Evolutionary conservation across 2,329 filamentous ascomycete species (phyloP), one percentile per base, ranked within the genome.

Genomic region (Blastomyces parvus): DNA sequence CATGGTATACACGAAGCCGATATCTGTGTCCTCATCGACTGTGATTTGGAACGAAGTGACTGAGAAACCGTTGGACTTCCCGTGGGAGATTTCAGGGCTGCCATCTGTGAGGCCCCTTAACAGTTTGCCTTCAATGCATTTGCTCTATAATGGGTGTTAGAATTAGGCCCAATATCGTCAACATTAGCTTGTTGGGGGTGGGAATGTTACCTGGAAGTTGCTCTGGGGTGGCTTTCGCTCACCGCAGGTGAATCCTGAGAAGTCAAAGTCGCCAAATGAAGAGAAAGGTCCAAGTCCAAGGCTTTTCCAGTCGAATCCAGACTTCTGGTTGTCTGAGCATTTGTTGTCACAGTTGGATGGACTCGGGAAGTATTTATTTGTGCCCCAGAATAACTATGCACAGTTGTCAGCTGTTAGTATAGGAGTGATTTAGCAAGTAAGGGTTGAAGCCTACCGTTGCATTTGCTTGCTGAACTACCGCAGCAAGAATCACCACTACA

Each of bases 1-100:
- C 91, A 97, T 96, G 71, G 81, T 83, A 78, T 93, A 97, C 80
- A 90, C 84, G 80, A 96, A 91, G 76, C 93, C 86, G 62, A 97
- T 79, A 67, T 92, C 86, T 69, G 85, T 86, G 76, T 93, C 88
- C 72, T 88, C 86, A 72, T 90, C 86, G 67, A 86, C 82, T 56
- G 85, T 85, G 69, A 97, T 80, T 67, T 93, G 82, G 75, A 96
- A 84, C 69, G 85, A 81, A 67, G 80, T 84, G 71, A 96, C 85
- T 44, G 91, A 94, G 81, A 96, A 94, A 67, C 73, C 76, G 61
- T 83, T 79, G 68, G 82, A 72, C 64, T 79, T 79, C 70, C 82
- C 81, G 66, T 77, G 81, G n/a, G 77, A 75, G 74, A 91, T 87
- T 65, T 82, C 84, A 44, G 86, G 85, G 63, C 82, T 82, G 36